Evolutionary conservation across 768 basidiomycete genomes (phyloP).

Genomic region (Suillus subaureus): DNA sequence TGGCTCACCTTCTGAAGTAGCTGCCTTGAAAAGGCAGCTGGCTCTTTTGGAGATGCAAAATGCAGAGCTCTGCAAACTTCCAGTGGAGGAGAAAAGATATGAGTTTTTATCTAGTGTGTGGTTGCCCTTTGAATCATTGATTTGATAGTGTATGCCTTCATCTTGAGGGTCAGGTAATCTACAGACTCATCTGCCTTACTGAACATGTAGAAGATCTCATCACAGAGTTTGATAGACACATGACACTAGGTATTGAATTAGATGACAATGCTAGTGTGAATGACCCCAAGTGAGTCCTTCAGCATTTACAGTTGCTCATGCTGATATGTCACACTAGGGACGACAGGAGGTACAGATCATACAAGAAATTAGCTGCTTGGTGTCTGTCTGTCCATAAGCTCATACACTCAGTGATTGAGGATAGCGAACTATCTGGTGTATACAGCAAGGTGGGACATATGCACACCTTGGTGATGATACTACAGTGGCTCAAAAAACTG

Average conservation of each 20-base stretch:
- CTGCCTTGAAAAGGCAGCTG: conserved; percentile 10
- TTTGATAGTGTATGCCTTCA: conserved; percentile 1
- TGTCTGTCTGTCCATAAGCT: conserved; percentile 9
- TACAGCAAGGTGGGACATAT: background rate
- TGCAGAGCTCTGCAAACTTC: background rate
- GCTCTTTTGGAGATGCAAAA: conserved; percentile 15
- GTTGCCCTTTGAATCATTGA: background rate
- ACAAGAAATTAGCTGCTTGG: conserved; percentile 12
- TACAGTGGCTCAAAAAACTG: too few species aligned
- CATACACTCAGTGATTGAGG: background rate
- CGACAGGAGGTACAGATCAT: conserved; percentile 1
- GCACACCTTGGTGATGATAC: background rate
- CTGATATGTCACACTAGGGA: conserved; percentile 11
- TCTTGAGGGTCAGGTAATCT: conserved; percentile 13
- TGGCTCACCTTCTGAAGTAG: background rate
- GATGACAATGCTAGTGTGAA: background rate
- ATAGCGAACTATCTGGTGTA: background rate
- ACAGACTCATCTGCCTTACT: conserved; percentile 12
- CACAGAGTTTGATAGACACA: conserved; percentile 10
- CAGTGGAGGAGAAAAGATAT: background rate
- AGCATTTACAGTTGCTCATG: background rate
- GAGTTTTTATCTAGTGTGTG: background rate
- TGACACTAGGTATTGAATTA: background rate
- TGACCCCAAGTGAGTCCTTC: background rate
- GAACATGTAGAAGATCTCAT: conserved; percentile 12